phyloP scores from a whole-genome alignment of 2,329 filamentous ascomycete species.

The Trichoderma citrinoviride region DNA sequence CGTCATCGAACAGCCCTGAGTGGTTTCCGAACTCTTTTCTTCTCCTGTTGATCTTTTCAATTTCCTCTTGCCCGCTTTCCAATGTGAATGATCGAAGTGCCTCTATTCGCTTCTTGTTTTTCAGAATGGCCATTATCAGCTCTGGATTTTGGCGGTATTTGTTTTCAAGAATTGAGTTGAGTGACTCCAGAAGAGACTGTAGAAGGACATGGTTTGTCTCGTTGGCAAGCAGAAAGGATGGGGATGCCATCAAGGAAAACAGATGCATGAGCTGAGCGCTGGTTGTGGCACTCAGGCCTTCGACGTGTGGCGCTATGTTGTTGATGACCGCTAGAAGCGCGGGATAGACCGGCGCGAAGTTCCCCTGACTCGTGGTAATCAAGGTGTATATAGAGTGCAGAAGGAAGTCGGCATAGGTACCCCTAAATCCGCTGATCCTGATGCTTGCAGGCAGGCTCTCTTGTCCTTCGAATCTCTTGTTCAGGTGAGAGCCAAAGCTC shows the following conservation, averaged over 20 bases:
- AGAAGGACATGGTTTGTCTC: conserved; percentile 85
- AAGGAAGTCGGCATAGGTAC: conserved; percentile 90
- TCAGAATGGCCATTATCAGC: conserved; percentile 74
- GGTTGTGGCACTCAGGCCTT: conserved; percentile 70
- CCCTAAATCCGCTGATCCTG: conserved; percentile 77
- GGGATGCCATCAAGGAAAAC: conserved; percentile 88
- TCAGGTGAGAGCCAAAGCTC: conserved; percentile 85
- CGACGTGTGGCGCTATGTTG: conserved; percentile 83
- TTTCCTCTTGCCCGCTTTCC: conserved; percentile 87
- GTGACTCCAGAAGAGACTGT: conserved; percentile 77
- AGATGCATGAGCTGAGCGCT: conserved; percentile 83
- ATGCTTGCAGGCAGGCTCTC: conserved; percentile 82
- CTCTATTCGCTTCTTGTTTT: conserved; percentile 79
- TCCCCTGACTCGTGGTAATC: conserved; percentile 87
- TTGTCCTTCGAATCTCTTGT: conserved; percentile 83
- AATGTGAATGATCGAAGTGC: conserved; percentile 83
- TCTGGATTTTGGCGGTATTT: conserved; percentile 79
- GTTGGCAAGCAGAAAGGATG: conserved; percentile 87
- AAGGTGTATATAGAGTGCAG: conserved; percentile 92
- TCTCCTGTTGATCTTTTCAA: conserved; percentile 72
- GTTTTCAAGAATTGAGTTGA: conserved; percentile 88
- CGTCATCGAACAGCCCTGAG: conserved; percentile 48
- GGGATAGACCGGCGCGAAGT: conserved; percentile 86
- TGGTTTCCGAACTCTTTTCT: conserved; percentile 61
- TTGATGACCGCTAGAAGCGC: conserved; percentile 89